Evolutionary conservation across 345 rosid species (phyloP), one percentile per base, ranked within the genome.

Genomic region (Conringia planisiliqua): DNA sequence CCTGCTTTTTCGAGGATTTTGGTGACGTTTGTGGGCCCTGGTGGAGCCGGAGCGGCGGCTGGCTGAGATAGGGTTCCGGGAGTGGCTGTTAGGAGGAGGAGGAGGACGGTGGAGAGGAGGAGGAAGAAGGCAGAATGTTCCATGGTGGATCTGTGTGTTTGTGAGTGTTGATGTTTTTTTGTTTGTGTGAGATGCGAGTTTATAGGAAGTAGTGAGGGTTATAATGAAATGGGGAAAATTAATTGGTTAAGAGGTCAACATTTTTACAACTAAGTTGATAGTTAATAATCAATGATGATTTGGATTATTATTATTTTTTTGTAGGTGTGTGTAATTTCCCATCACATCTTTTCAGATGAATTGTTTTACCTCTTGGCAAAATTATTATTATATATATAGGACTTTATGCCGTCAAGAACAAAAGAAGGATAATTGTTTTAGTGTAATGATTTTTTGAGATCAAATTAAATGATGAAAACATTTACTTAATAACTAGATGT

Each of bases 1-100:
- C 87, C 85, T 5, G 83, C 83, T 52, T 86, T 86, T 33, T 85
- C 86, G 5, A 88, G 87, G 85, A 88, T 84, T 55, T 86, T 86
- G 24, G 86, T 79, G n/a, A 88, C 79, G 55, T 85, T 82, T n/a
- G 86, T 82, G 6, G 88, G 86, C 35, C 82, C 80, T 4, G 83
- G 10, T 26, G 81, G 84, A 8, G 78, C 73, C 0, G 84, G 85
- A 24, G 90, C 83, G 0, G 29, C 59, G 6, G 83, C 80, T 36
- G 79, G 67, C 61, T 74, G 83, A 57, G 82, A 70, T 30, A 70
- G 62, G 17, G 62, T 65, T 67, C 71, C 78, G 30, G 80, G 72
- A 67, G 20, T 26, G 58, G 72, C 27, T 16, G 46, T 29, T 48
- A 69, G 80, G 63, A 39, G 70, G 64, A 29, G 56, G 58, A 35